Base-by-base conservation (phyloP, 768 basidiomycete genomes). In the Amanita rimosa region DNA sequence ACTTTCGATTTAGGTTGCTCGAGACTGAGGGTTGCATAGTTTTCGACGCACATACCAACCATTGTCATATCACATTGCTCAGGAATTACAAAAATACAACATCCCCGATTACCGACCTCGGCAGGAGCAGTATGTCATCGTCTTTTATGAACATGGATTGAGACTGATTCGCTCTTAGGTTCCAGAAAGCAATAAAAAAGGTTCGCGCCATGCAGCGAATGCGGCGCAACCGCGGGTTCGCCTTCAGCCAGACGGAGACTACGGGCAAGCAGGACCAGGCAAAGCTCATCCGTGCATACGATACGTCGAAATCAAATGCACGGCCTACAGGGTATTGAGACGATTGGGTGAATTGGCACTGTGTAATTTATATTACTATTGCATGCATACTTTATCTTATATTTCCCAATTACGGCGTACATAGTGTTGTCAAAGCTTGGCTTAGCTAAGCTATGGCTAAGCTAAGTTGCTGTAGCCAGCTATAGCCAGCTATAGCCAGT, bases 121-220 rank as follows among this genome's bases (percentile, higher is more conserved):
- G 50, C 95, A 98, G 66, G 96, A 96, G 66, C 96, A 98, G 85
- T 97, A 57, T 56, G 82, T 76, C 14, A 22, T 37, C 43, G 52
- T 46, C 43, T 38, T 36, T 44, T 10, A 40, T 46, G 21, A n/a
- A 53, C 41, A 14, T 14, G 40, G 31, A 29, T 10, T 42, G 22
- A 19, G 35, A 8, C 16, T 44, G 31, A n/a, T 49, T 49, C 43
- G 45, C 56, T 51, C 22, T 19, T 50, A 94, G 90, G 65, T 96
- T 96, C 69, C 93, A 97, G 65, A 96, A 97, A 63, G 96, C 96
- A 13, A 99, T 99, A 75, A 98, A 97, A 67, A 99, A 99, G 64
- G 96, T 99, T 10, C 81, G 96, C n/a, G 96, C 96, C 0, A 89
- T 93, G 2, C 96, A 99, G 62, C 81, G 96, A 29, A 91, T 98